Base-by-base conservation (phyloP, 2,329 filamentous ascomycete genomes). In the Lasiodiplodia sp. region DNA sequence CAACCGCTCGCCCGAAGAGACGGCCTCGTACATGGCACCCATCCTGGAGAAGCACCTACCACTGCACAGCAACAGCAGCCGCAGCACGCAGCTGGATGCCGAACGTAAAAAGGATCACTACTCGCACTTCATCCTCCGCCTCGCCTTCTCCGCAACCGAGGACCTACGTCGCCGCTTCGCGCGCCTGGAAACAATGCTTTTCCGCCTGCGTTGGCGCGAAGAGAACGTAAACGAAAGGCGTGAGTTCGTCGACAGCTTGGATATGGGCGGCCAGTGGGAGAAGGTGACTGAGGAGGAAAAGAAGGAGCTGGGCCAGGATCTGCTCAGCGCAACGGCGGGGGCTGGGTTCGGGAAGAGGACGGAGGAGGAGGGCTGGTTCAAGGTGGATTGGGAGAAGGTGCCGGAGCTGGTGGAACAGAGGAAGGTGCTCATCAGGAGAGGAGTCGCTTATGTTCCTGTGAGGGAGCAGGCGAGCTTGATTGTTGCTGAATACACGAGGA, bases 91-190 rank as follows among this genome's bases (percentile, higher is more conserved):
- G 37, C 81, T 95, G 16, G 86, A 87, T 28, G 82, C 88, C 40
- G 93, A 99, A 81, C 87, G 95, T 34, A 92, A 95, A 79, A 96
- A 96, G 78, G 96, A 99, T 75, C 96, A 99, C 81, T 99, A 98
- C 81, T 96, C 92, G 68, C 96, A 99, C 80, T 99, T 97, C 78
- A 99, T 98, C 70, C 87, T 99, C 6, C 90, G 96, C 0, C 88
- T 99, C 53, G 96, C 96, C 1, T 99, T 99, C 76, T 90, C 94
- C 0, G 89, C 91, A 2, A 97, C 95, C 0, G 94, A 97, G 77
- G 96, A 99, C 75, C 84, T 98, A 47, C 89, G 96, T 52, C 87
- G 92, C 71, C 90, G 96, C 28, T 99, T 98, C 76, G 87, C 90
- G 4, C 89, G 94, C 44, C 89, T 96, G 3, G 96, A 99, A 81